phyloP scores from a whole-genome alignment of 495 filamentous ascomycete genomes.

The Margaritispora aquatica region DNA sequence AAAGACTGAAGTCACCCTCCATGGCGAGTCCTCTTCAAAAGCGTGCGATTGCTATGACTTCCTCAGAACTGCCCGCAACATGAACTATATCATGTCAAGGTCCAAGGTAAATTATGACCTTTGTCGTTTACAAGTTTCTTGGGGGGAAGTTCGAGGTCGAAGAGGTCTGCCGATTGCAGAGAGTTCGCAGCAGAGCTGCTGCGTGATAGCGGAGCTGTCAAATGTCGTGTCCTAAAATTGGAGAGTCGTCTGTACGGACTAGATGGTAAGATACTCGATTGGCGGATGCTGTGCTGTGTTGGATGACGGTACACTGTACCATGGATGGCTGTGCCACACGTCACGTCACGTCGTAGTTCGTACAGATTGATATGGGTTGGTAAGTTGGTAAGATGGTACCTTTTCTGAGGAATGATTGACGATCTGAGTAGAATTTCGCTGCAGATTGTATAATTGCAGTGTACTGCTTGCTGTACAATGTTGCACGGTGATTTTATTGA shows the following conservation, averaged over 20 bases:
- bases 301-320: neutral
- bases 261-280: neutral
- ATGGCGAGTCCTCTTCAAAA: slow-evolving; percentile 38
- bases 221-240: neutral
- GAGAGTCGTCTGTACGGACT: neutral
- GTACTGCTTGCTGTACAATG: neutral
- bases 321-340: neutral
- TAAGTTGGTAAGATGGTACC: too few relatives aligned
- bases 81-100: neutral
- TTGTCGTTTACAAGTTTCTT: neutral
- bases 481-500: neutral
- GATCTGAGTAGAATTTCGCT: neutral
- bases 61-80: neutral
- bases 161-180: neutral
- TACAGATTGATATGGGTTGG: neutral
- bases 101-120: neutral
- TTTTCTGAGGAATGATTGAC: neutral
- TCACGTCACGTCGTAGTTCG: neutral
- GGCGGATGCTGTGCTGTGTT: neutral
- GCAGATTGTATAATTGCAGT: neutral
- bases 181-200: neutral
- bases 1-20: slow-evolving; percentile 90
- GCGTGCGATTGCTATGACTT: neutral
- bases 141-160: neutral
- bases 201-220: neutral